Base-by-base conservation (phyloP, 2,329 filamentous ascomycete species). In the Fusarium irregulare region DNA sequence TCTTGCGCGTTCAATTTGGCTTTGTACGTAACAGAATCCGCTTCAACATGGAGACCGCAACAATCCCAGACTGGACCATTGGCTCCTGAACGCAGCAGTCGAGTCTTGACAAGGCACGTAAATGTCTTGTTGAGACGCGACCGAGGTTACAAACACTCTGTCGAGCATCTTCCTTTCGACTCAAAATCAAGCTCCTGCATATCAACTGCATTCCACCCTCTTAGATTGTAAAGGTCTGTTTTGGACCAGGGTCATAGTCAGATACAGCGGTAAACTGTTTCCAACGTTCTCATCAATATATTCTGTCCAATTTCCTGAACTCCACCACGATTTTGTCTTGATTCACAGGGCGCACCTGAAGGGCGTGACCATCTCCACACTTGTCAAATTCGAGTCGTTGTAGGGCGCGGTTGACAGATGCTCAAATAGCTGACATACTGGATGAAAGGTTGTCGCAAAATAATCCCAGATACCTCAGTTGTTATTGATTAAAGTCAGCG, bases 21-120 rank as follows among this genome's bases (percentile, higher is more conserved):
- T 54, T 64, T 56, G 63, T 71, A 71, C 67, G 67, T 71, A 70
- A 68, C 46, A 41, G 21, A 21, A 56, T 54, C 57, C 51, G 64
- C 48, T 37, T 48, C 32, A 13, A 46, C 44, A 32, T 37, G 25
- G 20, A 37, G 32, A 55, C 20, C 14, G 45, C 42, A 60, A 70
- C 23, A 10, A 46, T 40, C 21, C 21, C n/a, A 6, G 12, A 14
- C 6, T 23, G 23, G 25, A 7, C 8, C 13, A 55, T 57, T 64
- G 40, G 50, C 21, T 50, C 41, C 20, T 56, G 20, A 6, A 28
- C 13, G 21, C 32, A 44, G 11, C 18, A 28, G 28, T 6, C 25
- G 16, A 14, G 45, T 20, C 9, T 34, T 25, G 10, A 23, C 28
- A 25, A 10, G 34, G n/a, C 13, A n/a, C 20, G 20, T 37, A n/a